Conservation (phyloP, 106 monocot species). For the Agapanthus africanus region DNA sequence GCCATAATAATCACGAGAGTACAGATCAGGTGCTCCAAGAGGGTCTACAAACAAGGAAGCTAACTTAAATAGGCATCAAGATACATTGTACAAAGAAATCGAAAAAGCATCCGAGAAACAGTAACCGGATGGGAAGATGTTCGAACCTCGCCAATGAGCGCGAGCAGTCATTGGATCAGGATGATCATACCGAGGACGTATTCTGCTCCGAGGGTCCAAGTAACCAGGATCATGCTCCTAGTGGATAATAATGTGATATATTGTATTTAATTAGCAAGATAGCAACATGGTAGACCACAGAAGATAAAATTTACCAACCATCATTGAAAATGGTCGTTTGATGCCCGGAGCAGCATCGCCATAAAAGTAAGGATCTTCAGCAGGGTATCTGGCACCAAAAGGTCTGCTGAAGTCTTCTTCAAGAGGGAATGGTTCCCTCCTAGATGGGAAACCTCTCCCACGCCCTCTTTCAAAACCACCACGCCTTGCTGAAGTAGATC, state of each 20-base stretch:
- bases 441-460: conserved; percentile 30
- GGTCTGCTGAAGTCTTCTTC: conserved; percentile 44
- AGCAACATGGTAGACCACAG: not conserved
- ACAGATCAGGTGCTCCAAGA: conserved; percentile 27
- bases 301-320: conserved; percentile 28
- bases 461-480: conserved; percentile 45
- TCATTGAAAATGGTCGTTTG: conserved; percentile 63
- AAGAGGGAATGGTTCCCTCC: conserved; percentile 33
- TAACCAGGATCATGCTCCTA: conserved; percentile 62
- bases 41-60: conserved; percentile 27
- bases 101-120: not conserved
- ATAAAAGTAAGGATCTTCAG: conserved; percentile 59
- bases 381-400: conserved; percentile 26
- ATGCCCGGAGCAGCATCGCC: conserved; percentile 42
- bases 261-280: not conserved
- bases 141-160: conserved; percentile 39
- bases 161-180: conserved; percentile 32
- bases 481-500: conserved; percentile 24
- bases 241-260: not conserved
- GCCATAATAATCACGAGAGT: conserved; percentile 56
- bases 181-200: conserved; percentile 51
- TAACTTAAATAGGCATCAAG: not conserved
- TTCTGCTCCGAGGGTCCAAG: conserved; percentile 39
- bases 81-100: not conserved
- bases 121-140: not conserved